phyloP scores from a whole-genome alignment of 768 basidiomycete genomes.

The Sarcodon aspratus region DNA sequence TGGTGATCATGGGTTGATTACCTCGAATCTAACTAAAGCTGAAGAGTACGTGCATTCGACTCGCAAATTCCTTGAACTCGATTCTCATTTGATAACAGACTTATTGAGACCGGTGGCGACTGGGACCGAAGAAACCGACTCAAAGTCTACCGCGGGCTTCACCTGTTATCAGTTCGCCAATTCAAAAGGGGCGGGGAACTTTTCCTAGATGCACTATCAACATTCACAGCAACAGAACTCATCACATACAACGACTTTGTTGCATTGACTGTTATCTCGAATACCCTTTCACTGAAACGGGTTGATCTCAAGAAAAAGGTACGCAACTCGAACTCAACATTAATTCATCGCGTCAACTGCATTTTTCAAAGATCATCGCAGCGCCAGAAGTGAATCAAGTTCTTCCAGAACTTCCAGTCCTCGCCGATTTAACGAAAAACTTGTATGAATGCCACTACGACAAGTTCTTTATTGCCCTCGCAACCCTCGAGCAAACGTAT shows the following conservation, averaged over 20 bases:
- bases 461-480: constrained; percentile 86
- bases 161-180: constrained; percentile 79
- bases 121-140: constrained; percentile 96
- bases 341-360: not conserved
- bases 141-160: constrained; percentile 89
- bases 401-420: constrained; percentile 70
- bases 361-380: constrained; percentile 48
- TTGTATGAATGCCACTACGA: constrained; percentile 92
- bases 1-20: constrained; percentile 62
- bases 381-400: constrained; percentile 85
- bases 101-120: constrained; percentile 93
- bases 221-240: constrained; percentile 89
- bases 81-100: constrained; percentile 27
- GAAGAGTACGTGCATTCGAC: constrained; percentile 48
- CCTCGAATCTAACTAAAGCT: constrained; percentile 62
- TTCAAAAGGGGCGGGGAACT: constrained; percentile 83
- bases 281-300: constrained; percentile 62
- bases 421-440: constrained; percentile 76
- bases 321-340: not conserved
- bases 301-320: constrained; percentile 92
- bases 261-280: constrained; percentile 70
- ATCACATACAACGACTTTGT: constrained; percentile 87
- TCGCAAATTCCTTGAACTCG: not conserved
- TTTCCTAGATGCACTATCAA: constrained; percentile 83
- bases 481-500: constrained; percentile 79